Evolutionary conservation across 352 stramenopile genomes (phyloP).

Genomic region (Pythium inflatum): DNA sequence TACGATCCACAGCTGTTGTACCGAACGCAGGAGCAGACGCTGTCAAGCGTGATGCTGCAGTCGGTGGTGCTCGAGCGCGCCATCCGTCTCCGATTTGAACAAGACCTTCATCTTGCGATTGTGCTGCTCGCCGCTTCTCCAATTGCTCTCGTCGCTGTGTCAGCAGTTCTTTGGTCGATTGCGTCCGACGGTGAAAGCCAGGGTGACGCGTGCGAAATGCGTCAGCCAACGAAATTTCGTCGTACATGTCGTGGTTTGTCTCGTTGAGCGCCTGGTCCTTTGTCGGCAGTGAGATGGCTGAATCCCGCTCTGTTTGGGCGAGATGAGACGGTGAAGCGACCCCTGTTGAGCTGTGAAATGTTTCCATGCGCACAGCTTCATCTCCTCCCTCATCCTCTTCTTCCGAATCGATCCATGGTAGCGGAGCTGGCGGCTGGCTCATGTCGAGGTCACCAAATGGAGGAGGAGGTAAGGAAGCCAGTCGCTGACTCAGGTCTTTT

Average conservation of each 20-base stretch:
- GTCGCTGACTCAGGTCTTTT: conserved; percentile 31
- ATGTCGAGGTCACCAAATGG: conserved; percentile 50
- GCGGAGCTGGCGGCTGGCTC: conserved; percentile 45
- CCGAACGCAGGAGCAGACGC: too few species aligned
- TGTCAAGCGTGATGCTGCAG: neutral
- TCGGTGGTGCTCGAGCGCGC: neutral
- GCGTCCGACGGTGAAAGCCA: conserved; percentile 44
- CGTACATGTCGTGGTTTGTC: neutral
- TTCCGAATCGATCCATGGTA: conserved; percentile 23
- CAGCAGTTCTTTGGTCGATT: conserved; percentile 36
- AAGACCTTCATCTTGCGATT: neutral
- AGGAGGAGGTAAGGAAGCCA: conserved; percentile 39
- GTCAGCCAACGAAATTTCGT: conserved; percentile 49
- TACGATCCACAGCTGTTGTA: too few species aligned
- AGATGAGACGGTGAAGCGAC: too few species aligned
- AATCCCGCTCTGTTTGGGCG: too few species aligned
- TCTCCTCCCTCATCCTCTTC: neutral
- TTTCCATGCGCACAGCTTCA: neutral
- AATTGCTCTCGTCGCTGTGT: conserved; percentile 37
- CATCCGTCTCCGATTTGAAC: neutral
- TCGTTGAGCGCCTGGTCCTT: neutral
- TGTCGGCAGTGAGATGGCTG: neutral
- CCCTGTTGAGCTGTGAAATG: too few species aligned
- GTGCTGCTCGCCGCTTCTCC: neutral
- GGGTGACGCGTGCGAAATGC: conserved; percentile 64